Percentiles rank a stretch among this genome's conserved stretches.
phyloP scores from a whole-genome alignment of 1,139 yeast genomes.

The Ogataea hybrid region DNA sequence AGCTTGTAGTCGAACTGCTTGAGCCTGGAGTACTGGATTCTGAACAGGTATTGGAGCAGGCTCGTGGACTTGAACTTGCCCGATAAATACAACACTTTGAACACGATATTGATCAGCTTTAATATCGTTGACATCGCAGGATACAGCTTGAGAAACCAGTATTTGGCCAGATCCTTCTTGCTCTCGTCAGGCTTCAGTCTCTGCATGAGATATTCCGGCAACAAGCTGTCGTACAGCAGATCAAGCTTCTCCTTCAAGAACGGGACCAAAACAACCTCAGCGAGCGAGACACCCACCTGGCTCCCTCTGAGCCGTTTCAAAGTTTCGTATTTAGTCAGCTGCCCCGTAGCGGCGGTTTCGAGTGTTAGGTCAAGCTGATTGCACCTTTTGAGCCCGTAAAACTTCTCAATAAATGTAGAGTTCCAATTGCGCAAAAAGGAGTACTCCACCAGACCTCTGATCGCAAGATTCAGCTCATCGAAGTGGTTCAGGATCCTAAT shows the following conservation, averaged over 20 bases:
- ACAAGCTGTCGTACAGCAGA: constrained; percentile 59
- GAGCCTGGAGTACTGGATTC: constrained; percentile 69
- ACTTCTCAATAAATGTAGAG: constrained; percentile 86
- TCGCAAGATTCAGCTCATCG: constrained; percentile 68
- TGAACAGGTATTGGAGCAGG: constrained; percentile 58
- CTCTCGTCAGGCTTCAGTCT: constrained; percentile 37
- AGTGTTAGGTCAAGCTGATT: constrained; percentile 34
- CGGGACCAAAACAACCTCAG: constrained; percentile 65
- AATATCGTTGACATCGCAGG: constrained; percentile 55
- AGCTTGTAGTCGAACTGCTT: constrained; percentile 58
- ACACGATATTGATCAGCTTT: constrained; percentile 52
- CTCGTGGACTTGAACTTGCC: constrained; percentile 68
- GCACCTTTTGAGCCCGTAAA: constrained; percentile 81
- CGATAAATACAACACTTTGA: constrained; percentile 65
- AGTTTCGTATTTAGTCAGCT: constrained; percentile 37
- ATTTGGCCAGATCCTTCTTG: constrained; percentile 30
- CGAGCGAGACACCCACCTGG: constrained; percentile 60
- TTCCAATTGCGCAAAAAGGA: constrained; percentile 73
- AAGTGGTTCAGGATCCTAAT: constrained; percentile 63
- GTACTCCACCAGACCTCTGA: constrained; percentile 73
- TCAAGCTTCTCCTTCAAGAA: constrained; percentile 71
- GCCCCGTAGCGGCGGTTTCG: constrained; percentile 14
- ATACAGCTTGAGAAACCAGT: constrained; percentile 51
- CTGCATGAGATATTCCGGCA: constrained; percentile 55
- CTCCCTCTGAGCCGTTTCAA: constrained; percentile 50